Base-by-base conservation (phyloP, 176 grass and related monocot genomes). In the Eleusine indica region DNA sequence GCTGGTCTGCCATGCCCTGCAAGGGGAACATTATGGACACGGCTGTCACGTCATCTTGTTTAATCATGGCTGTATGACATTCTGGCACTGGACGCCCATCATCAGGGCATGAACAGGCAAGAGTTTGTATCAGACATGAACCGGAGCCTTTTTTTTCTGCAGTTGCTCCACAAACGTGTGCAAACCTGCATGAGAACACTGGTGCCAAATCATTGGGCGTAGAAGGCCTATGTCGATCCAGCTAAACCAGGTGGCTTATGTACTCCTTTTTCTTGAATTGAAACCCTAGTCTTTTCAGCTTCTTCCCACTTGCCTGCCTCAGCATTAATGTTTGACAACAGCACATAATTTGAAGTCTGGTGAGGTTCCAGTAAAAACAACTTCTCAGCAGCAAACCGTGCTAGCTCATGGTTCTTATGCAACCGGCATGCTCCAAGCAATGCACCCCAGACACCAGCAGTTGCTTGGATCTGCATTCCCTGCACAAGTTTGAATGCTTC, bases 261-360 rank as follows among this genome's bases (percentile, higher is more conserved):
- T 28, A 84, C 83, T 58, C 83, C 79, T 32, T 81, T 88, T 63
- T 91, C 78, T 72, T 88, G 73, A 68, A 94, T 88, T 69, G 80
- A 84, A 88, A 73, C 60, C 83, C 86, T 88, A 42, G 80, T 66
- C 28, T 87, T 91, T 70, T 91, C 88, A 86, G 81, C 80, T 80
- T 88, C 92, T 77, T 86, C 80, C 92, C 88, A 94, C 47, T 72
- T 86, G 11, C 92, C 76, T 49, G 76, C 83, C 51, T 94, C 92
- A 3, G 83, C 86, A 56, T 73, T 80, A 44, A 94, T 86, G 80
- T 90, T 90, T 19, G 91, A 94, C 66, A 94, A 41, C 35, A 94
- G 25, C 22, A 94, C 86, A 76, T 86, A 90, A 60, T 88, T 94
- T 67, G 91, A 94, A 9, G 75, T 86, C 41, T 83, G 90, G 83